Base-by-base conservation (phyloP, 371 early-diverging fungal species). In the Catenaria anguillulae region DNA sequence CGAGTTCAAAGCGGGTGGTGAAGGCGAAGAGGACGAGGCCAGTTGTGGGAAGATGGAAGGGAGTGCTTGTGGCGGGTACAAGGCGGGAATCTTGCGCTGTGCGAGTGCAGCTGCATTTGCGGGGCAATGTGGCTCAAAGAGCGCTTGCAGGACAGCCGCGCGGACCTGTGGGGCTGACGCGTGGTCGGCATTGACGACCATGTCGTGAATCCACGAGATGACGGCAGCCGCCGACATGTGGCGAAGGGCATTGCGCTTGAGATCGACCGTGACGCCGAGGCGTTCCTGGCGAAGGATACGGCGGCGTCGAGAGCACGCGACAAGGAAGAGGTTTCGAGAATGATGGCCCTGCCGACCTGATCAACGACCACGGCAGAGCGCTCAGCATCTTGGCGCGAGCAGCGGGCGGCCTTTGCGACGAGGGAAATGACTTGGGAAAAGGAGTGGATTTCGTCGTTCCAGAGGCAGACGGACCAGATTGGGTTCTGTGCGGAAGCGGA, bases 381-480 rank as follows among this genome's bases (percentile, higher is more conserved):
- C 13, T 50, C 52, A 31, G 52, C 52, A 1, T 26, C 52, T 10
- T 17, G 29, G 52, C 52, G 45, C 45, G 45, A 43, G 45, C 45
- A 43, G 19, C 19, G 21, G 45, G 21, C 3, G 45, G 45, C 45
- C 10, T 17, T 4, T 3, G 4, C 21, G 45, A 21, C 21, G 45
- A 21, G 3, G 10, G 3, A 23, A 23, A 43, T 43, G 45, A 43
- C 45, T 3, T 43, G 45, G 45, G 3, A 12, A 31, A 29, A 50
- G 0, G 52, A 50, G 31, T 50, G 52, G 52, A 29, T 10, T 31
- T 50, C 52, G 52, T 50, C 52, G 52, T 50, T 50, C 52, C 52
- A 50, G 5, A 50, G 52, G 2, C 10, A 0, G n/a, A 46, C n/a
- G 31, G 12, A 8, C 31, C 29, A 24, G 8, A 8, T 23, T 12